Conservation (phyloP, 441 rosid genomes). For the Mallotus repandus region DNA sequence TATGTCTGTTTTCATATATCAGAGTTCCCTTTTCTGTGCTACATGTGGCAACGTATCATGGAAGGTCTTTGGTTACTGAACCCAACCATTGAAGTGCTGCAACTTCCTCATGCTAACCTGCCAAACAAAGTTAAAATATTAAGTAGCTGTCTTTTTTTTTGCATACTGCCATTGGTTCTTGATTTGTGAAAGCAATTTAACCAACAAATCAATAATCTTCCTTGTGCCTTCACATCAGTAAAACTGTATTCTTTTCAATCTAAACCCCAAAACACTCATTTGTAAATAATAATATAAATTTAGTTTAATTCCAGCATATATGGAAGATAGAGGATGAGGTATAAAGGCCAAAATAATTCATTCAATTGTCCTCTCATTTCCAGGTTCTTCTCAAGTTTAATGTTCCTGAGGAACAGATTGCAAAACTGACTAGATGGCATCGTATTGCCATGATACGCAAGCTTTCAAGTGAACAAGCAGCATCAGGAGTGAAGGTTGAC, state of each 20-base stretch:
- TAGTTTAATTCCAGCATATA: background rate
- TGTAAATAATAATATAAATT: background rate
- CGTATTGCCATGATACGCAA: conserved; percentile 99
- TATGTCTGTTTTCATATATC: no score
- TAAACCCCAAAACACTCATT: background rate
- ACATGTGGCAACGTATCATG: no score
- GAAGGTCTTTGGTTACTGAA: background rate
- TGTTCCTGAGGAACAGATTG: conserved; percentile 86
- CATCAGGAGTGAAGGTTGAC: conserved; percentile 95
- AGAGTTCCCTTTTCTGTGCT: no score
- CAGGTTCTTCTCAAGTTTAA: conserved; percentile 96
- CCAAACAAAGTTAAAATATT: background rate
- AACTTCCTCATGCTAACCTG: background rate
- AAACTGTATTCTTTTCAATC: background rate
- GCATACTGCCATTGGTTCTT: background rate
- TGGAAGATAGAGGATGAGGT: background rate
- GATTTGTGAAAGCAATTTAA: background rate
- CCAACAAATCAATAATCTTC: conserved; percentile 2
- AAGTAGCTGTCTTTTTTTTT: background rate
- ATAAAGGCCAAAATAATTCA: background rate
- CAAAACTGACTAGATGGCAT: conserved; percentile 98
- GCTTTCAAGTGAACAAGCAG: conserved; percentile 99
- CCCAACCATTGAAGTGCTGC: background rate
- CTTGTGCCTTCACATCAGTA: background rate
- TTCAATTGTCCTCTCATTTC: conserved; percentile 15